Evolutionary conservation across 1,284 basidiomycete species (phyloP).

Genomic region (Stygiomarasmius scandens): DNA sequence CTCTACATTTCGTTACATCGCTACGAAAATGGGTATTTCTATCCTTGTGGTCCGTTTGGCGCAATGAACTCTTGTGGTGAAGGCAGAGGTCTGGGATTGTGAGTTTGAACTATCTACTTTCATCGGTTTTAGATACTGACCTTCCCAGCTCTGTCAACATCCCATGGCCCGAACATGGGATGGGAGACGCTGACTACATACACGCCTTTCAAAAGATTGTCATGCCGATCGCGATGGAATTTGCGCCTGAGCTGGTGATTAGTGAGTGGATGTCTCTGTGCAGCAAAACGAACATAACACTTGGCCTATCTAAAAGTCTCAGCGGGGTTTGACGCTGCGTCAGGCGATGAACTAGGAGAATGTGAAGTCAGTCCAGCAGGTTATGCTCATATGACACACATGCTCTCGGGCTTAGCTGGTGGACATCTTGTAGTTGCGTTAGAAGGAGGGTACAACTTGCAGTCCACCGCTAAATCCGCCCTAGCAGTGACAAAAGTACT

Average conservation of each 20-base stretch:
- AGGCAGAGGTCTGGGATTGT: conserved; percentile 84
- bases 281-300: neutral
- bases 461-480: conserved; percentile 86
- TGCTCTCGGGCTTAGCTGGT: conserved; percentile 87
- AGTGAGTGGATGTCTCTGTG: conserved; percentile 54
- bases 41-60: conserved; percentile 91
- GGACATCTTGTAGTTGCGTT: conserved; percentile 92
- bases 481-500: conserved; percentile 85
- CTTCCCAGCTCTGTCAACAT: conserved; percentile 85
- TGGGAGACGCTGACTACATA: conserved; percentile 95
- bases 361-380: conserved; percentile 92
- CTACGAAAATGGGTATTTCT: conserved; percentile 90
- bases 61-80: conserved; percentile 84
- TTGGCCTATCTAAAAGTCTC: conserved; percentile 66
- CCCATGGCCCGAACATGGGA: conserved; percentile 89
- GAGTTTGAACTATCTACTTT: conserved; percentile 38
- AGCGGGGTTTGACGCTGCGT: conserved; percentile 96
- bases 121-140: conserved; percentile 17
- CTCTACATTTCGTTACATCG: conserved; percentile 97
- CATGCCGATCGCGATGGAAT: conserved; percentile 98
- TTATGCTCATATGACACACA: conserved; percentile 98
- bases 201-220: conserved; percentile 95
- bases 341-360: conserved; percentile 89
- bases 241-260: conserved; percentile 94
- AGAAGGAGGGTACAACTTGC: conserved; percentile 96